Percentiles rank a stretch among this genome's conserved stretches.
Evolutionary conservation across 2,329 filamentous ascomycete genomes (phyloP).

Genomic region (Stromatinia cepivora): DNA sequence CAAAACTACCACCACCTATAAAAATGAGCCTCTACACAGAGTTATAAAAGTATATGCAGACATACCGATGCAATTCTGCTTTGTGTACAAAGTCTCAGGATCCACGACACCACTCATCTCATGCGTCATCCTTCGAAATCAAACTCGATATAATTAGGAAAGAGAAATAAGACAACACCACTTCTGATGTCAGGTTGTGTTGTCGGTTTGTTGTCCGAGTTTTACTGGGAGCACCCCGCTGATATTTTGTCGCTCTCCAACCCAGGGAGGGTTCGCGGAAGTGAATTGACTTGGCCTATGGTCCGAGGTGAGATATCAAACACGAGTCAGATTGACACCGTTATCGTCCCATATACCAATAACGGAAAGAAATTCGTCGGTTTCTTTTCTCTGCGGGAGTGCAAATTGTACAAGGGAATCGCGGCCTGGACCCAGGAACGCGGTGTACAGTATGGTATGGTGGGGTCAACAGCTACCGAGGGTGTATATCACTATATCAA

Average conservation of each 20-base stretch:
- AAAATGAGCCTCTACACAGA: conserved; percentile 33
- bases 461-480: conserved; percentile 23
- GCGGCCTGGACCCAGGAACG: conserved; percentile 15
- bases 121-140: conserved; percentile 36
- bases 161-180: conserved; percentile 18
- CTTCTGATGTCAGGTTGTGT: conserved; percentile 16
- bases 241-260: conserved; percentile 13
- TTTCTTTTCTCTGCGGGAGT: conserved; percentile 7
- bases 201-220: conserved; percentile 13
- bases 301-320: background rate
- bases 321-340: background rate
- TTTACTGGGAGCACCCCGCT: conserved; percentile 23
- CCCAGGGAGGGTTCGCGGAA: background rate
- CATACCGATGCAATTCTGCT: conserved; percentile 84
- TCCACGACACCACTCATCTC: conserved; percentile 61
- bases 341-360: conserved; percentile 13
- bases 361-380: background rate
- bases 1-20: conserved; percentile 91
- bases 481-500: conserved; percentile 22
- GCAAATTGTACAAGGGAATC: conserved; percentile 10
- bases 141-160: background rate
- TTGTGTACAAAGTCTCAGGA: conserved; percentile 89
- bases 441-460: conserved; percentile 23
- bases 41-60: conserved; percentile 21
- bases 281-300: background rate